Evolutionary conservation across 1,284 basidiomycete species (phyloP), one percentile per base, ranked within the genome.

Genomic region (Puccinia polysora): DNA sequence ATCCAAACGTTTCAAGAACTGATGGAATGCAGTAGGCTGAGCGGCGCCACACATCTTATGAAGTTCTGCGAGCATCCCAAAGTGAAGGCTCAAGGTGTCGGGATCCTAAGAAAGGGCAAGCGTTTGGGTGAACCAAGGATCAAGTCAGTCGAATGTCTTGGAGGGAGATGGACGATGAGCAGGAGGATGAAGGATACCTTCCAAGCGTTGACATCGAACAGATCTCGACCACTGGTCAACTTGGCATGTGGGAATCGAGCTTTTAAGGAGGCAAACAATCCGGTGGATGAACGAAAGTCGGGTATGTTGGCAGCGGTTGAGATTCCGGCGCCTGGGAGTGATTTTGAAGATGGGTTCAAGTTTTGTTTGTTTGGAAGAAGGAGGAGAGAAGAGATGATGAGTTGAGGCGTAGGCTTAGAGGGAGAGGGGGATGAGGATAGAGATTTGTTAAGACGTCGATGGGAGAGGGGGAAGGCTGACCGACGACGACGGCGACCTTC

Each of bases 291-390:
- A 75, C 93, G 84, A 80, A 97, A 97, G 81, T 96, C 93, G 36
- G 93, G 92, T 56, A 97, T 96, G 56, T 90, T 88, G 65, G 90
- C 90, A 47, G 87, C 85, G 1, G 93, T 91, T 62, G 90, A 93
- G 74, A 96, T 90, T 36, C 93, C 93, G 64, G 93, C 93, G 74
- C 91, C 91, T 90, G 74, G 47, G 71, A 58, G 34, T 75, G 64
- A 53, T 52, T 60, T 14, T 70, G 18, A 43, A 43, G 40, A 53
- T 43, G 8, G 2, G 34, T 38, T 56, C 40, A 70, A 5, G 32
- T 12, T 20, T 49, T n/a, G 28, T 34, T 43, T 25, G 10, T 45
- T 25, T 53, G 20, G 0, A 10, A n/a, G n/a, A n/a, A n/a, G 50
- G 15, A 20, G 4, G 14, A n/a, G n/a, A 38, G 2, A 6, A 34